Conservation (phyloP, 2,329 filamentous ascomycete species). For the Penicillium sp. region DNA sequence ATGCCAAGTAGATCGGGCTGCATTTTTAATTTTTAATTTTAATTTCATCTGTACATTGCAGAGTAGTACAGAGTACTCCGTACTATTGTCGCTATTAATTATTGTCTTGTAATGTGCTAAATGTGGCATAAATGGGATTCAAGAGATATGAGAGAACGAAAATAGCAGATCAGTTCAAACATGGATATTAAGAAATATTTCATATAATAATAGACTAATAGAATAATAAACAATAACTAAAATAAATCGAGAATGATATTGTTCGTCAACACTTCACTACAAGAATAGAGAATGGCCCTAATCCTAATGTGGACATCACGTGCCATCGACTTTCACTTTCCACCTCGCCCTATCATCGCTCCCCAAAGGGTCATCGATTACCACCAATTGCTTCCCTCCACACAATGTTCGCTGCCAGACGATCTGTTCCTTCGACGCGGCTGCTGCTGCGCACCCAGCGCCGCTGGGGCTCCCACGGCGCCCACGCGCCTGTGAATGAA, state of each 20-base stretch:
- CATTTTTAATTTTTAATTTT: background rate
- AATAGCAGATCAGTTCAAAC: background rate
- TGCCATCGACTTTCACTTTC: conserved; percentile 19
- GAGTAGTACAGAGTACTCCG: background rate
- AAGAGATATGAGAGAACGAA: background rate
- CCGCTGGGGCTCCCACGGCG: conserved; percentile 45
- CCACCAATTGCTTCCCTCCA: conserved; percentile 31
- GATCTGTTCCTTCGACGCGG: conserved; percentile 39
- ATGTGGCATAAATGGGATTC: background rate
- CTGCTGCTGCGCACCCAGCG: conserved; percentile 42
- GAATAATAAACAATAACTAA: background rate
- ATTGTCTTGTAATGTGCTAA: background rate
- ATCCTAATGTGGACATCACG: conserved; percentile 18
- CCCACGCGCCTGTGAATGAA: conserved; percentile 47
- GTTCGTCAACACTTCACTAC: background rate
- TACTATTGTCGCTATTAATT: background rate
- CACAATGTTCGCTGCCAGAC: conserved; percentile 44
- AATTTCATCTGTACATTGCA: background rate
- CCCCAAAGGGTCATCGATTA: conserved; percentile 32
- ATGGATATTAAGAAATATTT: background rate
- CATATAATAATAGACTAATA: background rate
- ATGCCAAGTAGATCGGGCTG: background rate
- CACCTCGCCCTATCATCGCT: conserved; percentile 26
- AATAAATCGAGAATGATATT: background rate
- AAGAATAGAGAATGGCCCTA: conserved; percentile 12